Percentiles rank a stretch among this genome's conserved stretches.
Evolutionary conservation across 306 rosid species (phyloP).

Genomic region (Prosopis cineraria): DNA sequence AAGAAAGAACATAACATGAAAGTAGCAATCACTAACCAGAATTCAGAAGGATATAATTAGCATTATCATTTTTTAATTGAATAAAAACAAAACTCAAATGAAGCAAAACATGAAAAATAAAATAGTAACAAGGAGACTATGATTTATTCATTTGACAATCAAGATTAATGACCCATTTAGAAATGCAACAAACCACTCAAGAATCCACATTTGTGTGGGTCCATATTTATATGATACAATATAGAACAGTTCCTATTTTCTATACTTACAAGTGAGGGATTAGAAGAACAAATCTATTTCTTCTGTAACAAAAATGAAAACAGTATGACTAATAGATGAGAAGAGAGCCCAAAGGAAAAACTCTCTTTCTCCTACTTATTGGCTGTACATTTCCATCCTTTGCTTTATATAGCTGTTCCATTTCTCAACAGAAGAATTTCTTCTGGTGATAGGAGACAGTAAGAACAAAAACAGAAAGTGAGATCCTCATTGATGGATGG

Average conservation of each 20-base stretch:
- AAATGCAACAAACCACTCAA: background rate
- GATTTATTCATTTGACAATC: background rate
- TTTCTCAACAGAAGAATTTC: background rate
- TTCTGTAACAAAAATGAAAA: background rate
- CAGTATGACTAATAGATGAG: background rate
- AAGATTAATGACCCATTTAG: background rate
- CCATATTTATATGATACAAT: background rate
- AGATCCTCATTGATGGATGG: background rate
- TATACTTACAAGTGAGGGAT: background rate
- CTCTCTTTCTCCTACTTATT: constrained; percentile 14
- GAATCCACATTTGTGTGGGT: background rate
- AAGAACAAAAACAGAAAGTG: background rate
- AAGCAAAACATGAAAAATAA: background rate
- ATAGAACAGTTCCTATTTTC: background rate
- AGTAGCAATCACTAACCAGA: background rate
- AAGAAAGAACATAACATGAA: background rate
- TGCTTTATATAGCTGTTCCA: constrained; percentile 14
- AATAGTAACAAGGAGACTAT: background rate
- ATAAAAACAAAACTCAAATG: background rate
- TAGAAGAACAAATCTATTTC: constrained; percentile 5
- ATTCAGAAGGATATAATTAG: background rate
- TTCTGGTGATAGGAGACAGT: background rate
- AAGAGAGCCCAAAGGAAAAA: background rate
- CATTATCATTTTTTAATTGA: background rate
- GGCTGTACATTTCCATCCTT: constrained; percentile 38